Conservation (phyloP, 2,329 filamentous ascomycete genomes). For the Curvularia eragrostidis region DNA sequence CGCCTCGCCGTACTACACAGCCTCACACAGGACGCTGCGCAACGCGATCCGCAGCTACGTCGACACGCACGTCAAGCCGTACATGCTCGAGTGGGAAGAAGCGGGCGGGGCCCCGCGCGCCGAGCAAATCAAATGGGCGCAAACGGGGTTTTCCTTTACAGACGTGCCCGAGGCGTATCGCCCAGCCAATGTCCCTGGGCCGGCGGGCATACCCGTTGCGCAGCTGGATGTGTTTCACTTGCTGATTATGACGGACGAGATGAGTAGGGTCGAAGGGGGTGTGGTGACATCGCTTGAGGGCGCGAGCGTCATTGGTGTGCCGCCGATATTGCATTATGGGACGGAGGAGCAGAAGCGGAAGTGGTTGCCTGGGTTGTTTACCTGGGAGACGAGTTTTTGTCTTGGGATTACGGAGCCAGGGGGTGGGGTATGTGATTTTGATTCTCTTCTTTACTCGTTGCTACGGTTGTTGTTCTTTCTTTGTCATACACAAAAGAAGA, state of each 20-base stretch:
- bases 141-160: slow-evolving; percentile 52
- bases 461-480: background rate
- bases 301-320: slow-evolving; percentile 67
- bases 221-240: slow-evolving; percentile 51
- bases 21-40: slow-evolving; percentile 66
- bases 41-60: slow-evolving; percentile 65
- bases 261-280: slow-evolving; percentile 62
- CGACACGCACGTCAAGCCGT: slow-evolving; percentile 63
- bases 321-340: slow-evolving; percentile 69
- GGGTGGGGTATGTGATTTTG: slow-evolving; percentile 48
- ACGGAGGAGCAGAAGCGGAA: slow-evolving; percentile 64
- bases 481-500: background rate
- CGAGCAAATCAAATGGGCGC: slow-evolving; percentile 49
- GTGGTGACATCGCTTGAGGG: slow-evolving; percentile 65
- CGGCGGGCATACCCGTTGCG: slow-evolving; percentile 47
- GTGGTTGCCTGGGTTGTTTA: slow-evolving; percentile 67
- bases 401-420: slow-evolving; percentile 70
- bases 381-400: slow-evolving; percentile 66
- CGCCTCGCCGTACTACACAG: slow-evolving; percentile 68
- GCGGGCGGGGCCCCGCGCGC: slow-evolving; percentile 57
- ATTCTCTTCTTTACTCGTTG: background rate
- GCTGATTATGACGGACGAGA: slow-evolving; percentile 64
- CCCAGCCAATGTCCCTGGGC: slow-evolving; percentile 48
- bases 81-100: slow-evolving; percentile 69
- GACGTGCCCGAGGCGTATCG: slow-evolving; percentile 55